A percentile compares a stretch with the other conserved stretches of the same genome.
phyloP scores from a whole-genome alignment of 73 alveolate genomes.

The Paramecium biaurelia region DNA sequence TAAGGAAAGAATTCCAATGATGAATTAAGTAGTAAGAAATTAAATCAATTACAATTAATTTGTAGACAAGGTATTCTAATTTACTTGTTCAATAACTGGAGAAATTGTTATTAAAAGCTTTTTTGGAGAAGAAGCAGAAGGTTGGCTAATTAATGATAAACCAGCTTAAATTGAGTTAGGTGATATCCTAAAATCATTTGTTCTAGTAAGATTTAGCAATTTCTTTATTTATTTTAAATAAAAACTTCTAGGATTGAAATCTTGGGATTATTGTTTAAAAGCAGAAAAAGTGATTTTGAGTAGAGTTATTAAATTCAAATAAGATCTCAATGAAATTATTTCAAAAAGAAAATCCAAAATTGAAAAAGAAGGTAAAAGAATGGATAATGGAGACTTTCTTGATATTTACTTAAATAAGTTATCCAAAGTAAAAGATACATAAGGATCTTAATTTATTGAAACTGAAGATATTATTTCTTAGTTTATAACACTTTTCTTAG shows the following conservation, averaged over 20 bases:
- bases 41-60: not conserved
- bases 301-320: not conserved
- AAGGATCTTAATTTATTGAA: not conserved
- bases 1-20: not conserved
- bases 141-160: not conserved
- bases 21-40: not conserved
- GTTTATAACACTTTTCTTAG: not conserved
- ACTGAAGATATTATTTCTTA: slow-evolving; percentile 25
- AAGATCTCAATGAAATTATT: not conserved
- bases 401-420: not conserved
- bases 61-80: not conserved
- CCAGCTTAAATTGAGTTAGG: not conserved
- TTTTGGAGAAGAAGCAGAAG: slow-evolving; percentile 16
- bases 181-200: not conserved
- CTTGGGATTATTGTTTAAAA: not conserved
- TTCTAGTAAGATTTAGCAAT: not conserved
- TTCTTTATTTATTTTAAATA: not conserved
- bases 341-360: not conserved
- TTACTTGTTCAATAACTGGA: slow-evolving; percentile 13
- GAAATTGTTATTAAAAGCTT: not conserved
- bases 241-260: not conserved
- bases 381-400: not conserved
- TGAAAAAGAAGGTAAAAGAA: not conserved
- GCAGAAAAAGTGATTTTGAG: not conserved
- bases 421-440: not conserved